Conservation (phyloP, 2,329 filamentous ascomycete species). For the Fusarium sp. region DNA sequence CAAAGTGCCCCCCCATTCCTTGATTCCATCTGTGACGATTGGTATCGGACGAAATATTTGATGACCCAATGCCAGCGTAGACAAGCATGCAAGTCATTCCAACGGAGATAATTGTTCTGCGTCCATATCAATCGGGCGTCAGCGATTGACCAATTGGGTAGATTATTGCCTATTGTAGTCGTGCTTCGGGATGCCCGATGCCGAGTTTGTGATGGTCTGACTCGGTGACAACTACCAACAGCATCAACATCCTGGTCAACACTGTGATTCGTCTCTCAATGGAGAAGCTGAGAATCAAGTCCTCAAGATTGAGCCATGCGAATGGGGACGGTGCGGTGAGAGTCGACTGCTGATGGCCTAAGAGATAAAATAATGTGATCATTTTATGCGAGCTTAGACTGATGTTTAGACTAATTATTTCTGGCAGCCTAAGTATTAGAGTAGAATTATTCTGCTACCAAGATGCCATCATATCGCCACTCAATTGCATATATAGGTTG, state of each 20-base stretch:
- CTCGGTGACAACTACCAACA: background rate
- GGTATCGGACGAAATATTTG: no score
- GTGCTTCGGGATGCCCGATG: background rate
- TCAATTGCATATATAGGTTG: no score
- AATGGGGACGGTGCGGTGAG: no score
- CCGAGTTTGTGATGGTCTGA: background rate
- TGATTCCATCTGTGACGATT: no score
- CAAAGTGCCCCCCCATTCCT: no score
- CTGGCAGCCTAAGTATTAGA: fast-evolving
- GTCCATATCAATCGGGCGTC: background rate
- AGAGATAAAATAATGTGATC: background rate
- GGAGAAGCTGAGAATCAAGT: background rate
- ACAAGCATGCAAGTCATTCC: background rate
- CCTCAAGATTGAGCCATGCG: background rate
- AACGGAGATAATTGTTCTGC: no score
- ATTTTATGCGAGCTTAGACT: background rate
- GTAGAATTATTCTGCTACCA: fast-evolving
- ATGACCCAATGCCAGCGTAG: no score
- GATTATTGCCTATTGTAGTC: no score
- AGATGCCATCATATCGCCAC: background rate
- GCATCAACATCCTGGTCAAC: background rate
- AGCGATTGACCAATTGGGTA: background rate
- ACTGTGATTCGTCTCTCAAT: fast-evolving
- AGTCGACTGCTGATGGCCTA: fast-evolving
- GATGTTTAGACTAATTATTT: background rate